Evolutionary conservation across 2,329 filamentous ascomycete species (phyloP).

Genomic region (Shiraia sp.): DNA sequence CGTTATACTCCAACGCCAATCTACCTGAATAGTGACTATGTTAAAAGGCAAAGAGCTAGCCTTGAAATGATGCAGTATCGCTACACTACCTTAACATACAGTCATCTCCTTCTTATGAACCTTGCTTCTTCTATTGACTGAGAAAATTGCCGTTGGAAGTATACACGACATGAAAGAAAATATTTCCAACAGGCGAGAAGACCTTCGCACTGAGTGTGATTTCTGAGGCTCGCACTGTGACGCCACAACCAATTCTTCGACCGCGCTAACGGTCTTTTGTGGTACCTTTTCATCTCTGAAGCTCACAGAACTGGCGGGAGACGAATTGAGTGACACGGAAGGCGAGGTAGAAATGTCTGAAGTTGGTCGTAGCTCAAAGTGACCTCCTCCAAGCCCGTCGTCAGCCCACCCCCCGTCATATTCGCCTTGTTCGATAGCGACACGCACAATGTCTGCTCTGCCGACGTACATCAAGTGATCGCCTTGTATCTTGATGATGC

Average conservation of each 20-base stretch:
- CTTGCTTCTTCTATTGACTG: no score
- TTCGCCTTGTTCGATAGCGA: constrained; percentile 5
- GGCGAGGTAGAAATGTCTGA: not conserved
- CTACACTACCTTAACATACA: no score
- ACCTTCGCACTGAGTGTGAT: no score
- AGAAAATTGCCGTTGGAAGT: no score
- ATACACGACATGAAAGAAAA: no score
- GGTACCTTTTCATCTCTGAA: not conserved
- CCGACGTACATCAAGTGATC: constrained; percentile 16
- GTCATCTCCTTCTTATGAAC: no score
- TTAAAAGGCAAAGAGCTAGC: no score
- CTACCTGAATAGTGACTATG: no score
- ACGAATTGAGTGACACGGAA: not conserved
- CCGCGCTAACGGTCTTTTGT: not conserved
- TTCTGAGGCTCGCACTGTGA: no score
- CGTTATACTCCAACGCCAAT: no score
- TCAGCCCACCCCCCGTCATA: constrained; percentile 16
- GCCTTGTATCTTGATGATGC: constrained; percentile 27
- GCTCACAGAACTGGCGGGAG: not conserved
- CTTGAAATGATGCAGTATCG: no score
- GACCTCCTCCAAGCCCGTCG: constrained; percentile 1
- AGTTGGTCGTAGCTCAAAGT: constrained; percentile 2
- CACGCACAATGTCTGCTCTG: constrained; percentile 12
- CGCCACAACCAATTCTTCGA: not conserved
- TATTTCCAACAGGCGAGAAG: no score